Conservation (phyloP, 805 yeast genomes). For the Yamadazyma akitaensis region DNA sequence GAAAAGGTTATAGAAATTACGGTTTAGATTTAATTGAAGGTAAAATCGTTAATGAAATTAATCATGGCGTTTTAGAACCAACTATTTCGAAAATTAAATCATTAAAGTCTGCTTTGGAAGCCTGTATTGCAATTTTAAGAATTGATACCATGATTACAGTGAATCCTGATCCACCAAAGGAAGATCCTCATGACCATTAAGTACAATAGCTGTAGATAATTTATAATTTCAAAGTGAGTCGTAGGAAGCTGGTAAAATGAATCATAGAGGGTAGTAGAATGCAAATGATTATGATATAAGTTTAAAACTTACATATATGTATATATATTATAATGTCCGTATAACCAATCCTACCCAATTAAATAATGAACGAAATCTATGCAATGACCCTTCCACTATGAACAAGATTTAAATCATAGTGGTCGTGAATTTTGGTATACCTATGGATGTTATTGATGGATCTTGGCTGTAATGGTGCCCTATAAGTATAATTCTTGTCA, state of each 20-base stretch:
- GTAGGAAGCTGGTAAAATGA: not conserved
- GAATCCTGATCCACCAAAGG: slow-evolving; percentile 90
- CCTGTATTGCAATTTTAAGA: slow-evolving; percentile 94
- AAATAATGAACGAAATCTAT: slow-evolving; percentile 1
- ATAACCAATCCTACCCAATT: slow-evolving; percentile 2
- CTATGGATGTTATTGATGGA: slow-evolving; percentile 3
- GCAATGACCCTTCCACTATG: slow-evolving; percentile 6
- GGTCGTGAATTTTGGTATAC: not conserved
- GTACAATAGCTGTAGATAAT: not conserved
- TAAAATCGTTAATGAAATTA: slow-evolving; percentile 80
- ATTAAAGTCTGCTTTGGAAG: slow-evolving; percentile 93
- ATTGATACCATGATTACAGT: slow-evolving; percentile 98
- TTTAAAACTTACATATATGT: too few species aligned
- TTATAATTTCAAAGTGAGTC: too few species aligned
- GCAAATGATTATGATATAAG: too few species aligned
- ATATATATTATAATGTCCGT: not conserved
- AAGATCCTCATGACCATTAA: slow-evolving; percentile 86
- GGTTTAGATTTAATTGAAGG: slow-evolving; percentile 93
- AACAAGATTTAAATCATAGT: slow-evolving; percentile 3
- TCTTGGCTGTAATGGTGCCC: slow-evolving; percentile 10
- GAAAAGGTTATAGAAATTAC: slow-evolving; percentile 81
- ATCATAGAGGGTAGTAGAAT: slow-evolving; percentile 1
- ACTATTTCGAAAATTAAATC: slow-evolving; percentile 90
- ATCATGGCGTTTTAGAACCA: slow-evolving; percentile 92
- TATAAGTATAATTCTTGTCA: slow-evolving; percentile 9